Evolutionary conservation across 2,329 filamentous ascomycete genomes (phyloP).

Genomic region (Calonectria leucothoes): DNA sequence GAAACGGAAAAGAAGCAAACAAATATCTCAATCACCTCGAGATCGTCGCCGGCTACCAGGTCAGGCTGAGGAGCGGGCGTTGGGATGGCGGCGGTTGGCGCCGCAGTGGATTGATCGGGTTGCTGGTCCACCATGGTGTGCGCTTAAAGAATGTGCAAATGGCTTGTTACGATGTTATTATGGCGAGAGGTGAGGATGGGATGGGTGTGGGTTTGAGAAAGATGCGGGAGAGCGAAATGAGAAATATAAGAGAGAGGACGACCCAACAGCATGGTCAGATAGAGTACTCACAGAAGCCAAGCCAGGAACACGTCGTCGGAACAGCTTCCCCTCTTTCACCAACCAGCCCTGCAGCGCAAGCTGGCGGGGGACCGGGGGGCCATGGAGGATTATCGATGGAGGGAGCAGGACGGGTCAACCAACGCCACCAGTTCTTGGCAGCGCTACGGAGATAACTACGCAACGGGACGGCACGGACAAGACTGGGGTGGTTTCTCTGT

Average conservation of each 20-base stretch:
- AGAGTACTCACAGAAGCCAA: not conserved
- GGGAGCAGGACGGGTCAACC: not conserved
- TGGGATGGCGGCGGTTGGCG: constrained; percentile 11
- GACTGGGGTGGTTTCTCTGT: not conserved
- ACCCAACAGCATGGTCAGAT: too few relatives aligned
- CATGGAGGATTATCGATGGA: not conserved
- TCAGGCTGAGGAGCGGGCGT: constrained; percentile 30
- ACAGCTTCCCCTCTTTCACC: not conserved
- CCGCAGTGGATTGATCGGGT: not conserved
- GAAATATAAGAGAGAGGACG: not conserved
- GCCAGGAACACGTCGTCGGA: not conserved
- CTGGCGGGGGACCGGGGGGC: not conserved
- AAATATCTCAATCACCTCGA: constrained; percentile 18
- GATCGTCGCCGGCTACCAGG: constrained; percentile 35
- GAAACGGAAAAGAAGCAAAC: not conserved
- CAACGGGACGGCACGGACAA: not conserved
- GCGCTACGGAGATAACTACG: not conserved
- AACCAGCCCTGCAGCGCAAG: not conserved
- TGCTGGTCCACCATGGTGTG: constrained; percentile 7
- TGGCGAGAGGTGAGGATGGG: not conserved
- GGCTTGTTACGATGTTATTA: not conserved
- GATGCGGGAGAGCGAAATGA: not conserved
- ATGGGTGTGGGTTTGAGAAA: not conserved
- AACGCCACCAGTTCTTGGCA: not conserved
- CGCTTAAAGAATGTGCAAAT: not conserved